These are phyloP conservation scores for Dittrichia graveolens DNA, from an alignment of 129 eudicot genomes.

Conservation along the genomic window DNA sequence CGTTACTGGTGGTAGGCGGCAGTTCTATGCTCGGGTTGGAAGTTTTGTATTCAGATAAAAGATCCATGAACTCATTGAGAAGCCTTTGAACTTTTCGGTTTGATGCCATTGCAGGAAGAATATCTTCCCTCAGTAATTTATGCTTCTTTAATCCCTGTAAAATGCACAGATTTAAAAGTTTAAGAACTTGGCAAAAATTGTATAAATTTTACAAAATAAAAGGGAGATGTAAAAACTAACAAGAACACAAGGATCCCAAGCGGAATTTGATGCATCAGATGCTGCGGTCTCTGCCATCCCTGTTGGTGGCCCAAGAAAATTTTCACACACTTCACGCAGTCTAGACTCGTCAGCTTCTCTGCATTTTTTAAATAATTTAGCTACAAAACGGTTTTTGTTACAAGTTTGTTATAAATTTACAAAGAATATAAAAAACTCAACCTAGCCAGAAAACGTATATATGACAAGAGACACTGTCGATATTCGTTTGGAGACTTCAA, in stretches of 20 bases:
- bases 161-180: neutral
- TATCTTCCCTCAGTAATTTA: slow-evolving; percentile 84
- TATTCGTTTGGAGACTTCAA: slow-evolving; percentile 93
- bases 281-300: slow-evolving; percentile 74
- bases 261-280: slow-evolving; percentile 47
- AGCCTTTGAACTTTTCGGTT: slow-evolving; percentile 90
- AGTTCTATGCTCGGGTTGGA: slow-evolving; percentile 26
- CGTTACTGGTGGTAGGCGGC: slow-evolving; percentile 19
- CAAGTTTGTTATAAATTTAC: neutral
- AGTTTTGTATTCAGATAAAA: slow-evolving; percentile 75
- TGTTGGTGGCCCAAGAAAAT: slow-evolving; percentile 95
- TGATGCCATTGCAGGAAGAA: slow-evolving; percentile 99
- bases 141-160: slow-evolving; percentile 90
- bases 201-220: neutral
- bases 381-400: neutral
- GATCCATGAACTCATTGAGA: slow-evolving; percentile 93
- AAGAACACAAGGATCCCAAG: slow-evolving; percentile 95
- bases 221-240: slow-evolving; percentile 46
- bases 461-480: slow-evolving; percentile 88
- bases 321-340: slow-evolving; percentile 91
- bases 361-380: slow-evolving; percentile 17
- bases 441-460: slow-evolving; percentile 92
- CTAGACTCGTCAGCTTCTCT: slow-evolving; percentile 98
- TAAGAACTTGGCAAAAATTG: neutral
- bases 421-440: slow-evolving; percentile 24